Evolutionary conservation across 2,329 filamentous ascomycete genomes (phyloP).

Genomic region (Aureobasidium mangrovei): DNA sequence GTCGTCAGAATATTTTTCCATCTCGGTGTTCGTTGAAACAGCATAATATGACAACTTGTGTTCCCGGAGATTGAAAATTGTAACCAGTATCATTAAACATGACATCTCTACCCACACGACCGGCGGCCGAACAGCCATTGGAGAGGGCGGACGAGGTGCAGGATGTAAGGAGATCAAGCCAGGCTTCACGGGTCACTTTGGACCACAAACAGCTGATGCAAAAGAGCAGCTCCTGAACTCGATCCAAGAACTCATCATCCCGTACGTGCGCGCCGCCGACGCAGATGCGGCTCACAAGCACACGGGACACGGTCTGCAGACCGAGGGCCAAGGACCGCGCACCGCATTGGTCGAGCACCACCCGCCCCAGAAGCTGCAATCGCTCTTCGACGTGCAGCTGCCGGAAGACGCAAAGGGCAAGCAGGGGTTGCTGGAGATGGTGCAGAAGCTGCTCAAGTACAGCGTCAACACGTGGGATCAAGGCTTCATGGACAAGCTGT

Average conservation of each 20-base stretch:
- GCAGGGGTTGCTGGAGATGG: slow-evolving; percentile 37
- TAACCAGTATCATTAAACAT: background rate
- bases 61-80: too few relatives aligned
- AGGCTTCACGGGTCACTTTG: too few relatives aligned
- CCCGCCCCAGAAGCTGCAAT: slow-evolving; percentile 34
- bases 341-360: slow-evolving; percentile 37
- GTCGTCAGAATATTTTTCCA: background rate
- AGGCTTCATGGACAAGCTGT: slow-evolving; percentile 92
- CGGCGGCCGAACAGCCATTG: slow-evolving; percentile 17
- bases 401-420: slow-evolving; percentile 32
- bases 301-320: slow-evolving; percentile 47
- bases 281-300: slow-evolving; percentile 48
- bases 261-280: slow-evolving; percentile 64
- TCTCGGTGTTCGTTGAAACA: background rate
- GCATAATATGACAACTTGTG: background rate
- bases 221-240: slow-evolving; percentile 54
- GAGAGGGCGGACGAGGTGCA: slow-evolving; percentile 29
- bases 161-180: slow-evolving; percentile 21
- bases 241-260: slow-evolving; percentile 58
- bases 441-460: slow-evolving; percentile 66
- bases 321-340: slow-evolving; percentile 53
- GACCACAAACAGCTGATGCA: slow-evolving; percentile 9
- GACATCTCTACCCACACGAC: slow-evolving; percentile 16
- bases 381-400: slow-evolving; percentile 32
- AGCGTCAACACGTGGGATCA: slow-evolving; percentile 99